Evolutionary conservation across 1,284 basidiomycete species (phyloP).

Genomic region (Cryptococcus deneoformans): DNA sequence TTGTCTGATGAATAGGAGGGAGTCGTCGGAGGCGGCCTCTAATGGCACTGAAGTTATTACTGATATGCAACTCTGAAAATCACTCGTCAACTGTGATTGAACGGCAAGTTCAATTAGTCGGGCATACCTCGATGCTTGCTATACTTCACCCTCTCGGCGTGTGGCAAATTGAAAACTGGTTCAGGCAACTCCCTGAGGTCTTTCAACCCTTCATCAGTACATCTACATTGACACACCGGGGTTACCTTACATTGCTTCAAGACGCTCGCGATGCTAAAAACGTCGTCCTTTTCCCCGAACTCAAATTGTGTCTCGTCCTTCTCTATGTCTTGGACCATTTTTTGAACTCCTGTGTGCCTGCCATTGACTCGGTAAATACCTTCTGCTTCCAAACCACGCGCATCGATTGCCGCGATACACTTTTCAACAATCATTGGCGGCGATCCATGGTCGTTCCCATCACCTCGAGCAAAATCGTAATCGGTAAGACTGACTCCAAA

Average conservation of each 20-base stretch:
- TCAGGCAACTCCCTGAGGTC: conserved; percentile 88
- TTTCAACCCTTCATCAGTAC: conserved; percentile 37
- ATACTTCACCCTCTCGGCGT: conserved; percentile 80
- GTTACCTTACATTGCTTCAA: conserved; percentile 64
- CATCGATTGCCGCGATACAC: conserved; percentile 81
- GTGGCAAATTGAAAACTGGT: conserved; percentile 81
- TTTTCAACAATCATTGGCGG: conserved; percentile 81
- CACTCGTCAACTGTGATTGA: conserved; percentile 8
- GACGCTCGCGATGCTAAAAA: conserved; percentile 84
- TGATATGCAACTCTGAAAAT: conserved; percentile 61
- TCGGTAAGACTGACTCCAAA: conserved; percentile 91
- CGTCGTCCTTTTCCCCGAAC: conserved; percentile 76
- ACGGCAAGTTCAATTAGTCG: background rate
- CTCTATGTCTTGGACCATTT: conserved; percentile 87
- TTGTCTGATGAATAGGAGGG: conserved; percentile 84
- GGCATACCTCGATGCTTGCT: conserved; percentile 66
- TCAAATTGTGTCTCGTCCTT: conserved; percentile 80
- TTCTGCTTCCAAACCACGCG: conserved; percentile 69
- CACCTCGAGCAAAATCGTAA: conserved; percentile 79
- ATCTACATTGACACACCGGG: background rate
- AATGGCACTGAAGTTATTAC: conserved; percentile 68
- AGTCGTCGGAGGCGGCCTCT: conserved; percentile 78
- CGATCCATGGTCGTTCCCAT: conserved; percentile 59
- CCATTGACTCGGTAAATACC: conserved; percentile 64
- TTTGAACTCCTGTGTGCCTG: conserved; percentile 79